Percentiles rank a stretch among this genome's conserved stretches.
phyloP scores from a whole-genome alignment of 202 grass and related monocot species.

The Dendrocalamus latiflorus region DNA sequence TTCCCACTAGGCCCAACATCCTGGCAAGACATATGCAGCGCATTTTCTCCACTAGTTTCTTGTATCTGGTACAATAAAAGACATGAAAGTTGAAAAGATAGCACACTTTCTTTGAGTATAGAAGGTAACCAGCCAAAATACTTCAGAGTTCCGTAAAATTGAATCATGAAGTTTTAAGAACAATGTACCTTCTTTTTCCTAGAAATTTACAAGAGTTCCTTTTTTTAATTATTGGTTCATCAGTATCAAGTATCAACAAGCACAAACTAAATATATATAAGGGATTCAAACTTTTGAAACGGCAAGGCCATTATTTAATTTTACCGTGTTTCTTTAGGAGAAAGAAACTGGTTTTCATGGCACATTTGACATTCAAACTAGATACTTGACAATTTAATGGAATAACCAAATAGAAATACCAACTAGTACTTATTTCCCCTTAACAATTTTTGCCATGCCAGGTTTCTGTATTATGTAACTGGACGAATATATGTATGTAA shows the following conservation, averaged over 20 bases:
- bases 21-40: slow-evolving; percentile 8
- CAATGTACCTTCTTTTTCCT: background rate
- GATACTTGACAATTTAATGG: background rate
- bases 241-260: background rate
- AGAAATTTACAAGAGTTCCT: background rate
- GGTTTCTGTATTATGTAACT: too few relatives aligned
- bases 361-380: background rate
- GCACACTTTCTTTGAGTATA: background rate
- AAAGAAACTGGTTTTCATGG: background rate
- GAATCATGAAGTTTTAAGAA: background rate
- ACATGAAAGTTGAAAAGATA: too few relatives aligned
- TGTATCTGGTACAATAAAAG: slow-evolving; percentile 34
- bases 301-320: background rate
- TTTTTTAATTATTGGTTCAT: background rate
- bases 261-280: background rate
- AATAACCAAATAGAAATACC: background rate
- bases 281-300: background rate
- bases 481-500: too few relatives aligned
- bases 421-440: too few relatives aligned
- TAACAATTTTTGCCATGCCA: too few relatives aligned
- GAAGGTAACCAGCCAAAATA: background rate
- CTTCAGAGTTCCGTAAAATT: background rate
- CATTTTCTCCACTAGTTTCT: slow-evolving; percentile 24
- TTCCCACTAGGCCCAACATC: slow-evolving; percentile 20
- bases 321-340: background rate